A percentile compares a stretch with the other conserved stretches of the same genome.
phyloP scores from a whole-genome alignment of 179 eudicot species.

The Vitellaria paradoxa region DNA sequence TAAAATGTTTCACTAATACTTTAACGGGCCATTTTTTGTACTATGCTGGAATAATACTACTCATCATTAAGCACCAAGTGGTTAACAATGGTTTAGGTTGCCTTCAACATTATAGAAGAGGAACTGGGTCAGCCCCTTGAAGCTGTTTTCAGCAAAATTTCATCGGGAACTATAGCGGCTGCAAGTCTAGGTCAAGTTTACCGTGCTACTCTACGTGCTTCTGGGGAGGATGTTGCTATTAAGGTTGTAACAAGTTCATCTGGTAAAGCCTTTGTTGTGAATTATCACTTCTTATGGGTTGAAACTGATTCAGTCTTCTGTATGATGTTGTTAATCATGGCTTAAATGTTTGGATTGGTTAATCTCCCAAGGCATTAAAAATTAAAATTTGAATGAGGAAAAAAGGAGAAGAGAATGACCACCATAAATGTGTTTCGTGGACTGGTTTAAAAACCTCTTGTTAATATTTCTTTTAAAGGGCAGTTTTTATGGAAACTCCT shows the following conservation, averaged over 20 bases:
- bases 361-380: not conserved
- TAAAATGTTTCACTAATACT: conserved; percentile 10
- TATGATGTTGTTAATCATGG: conserved; percentile 2
- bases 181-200: conserved; percentile 99
- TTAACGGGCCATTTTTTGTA: conserved; percentile 10
- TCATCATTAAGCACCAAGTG: conserved; percentile 19
- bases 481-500: not conserved
- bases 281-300: not conserved
- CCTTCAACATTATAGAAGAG: conserved; percentile 92
- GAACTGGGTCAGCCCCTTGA: conserved; percentile 96
- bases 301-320: not conserved
- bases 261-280: conserved; percentile 20
- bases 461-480: not conserved
- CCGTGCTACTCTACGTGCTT: conserved; percentile 84
- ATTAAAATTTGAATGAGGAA: not conserved
- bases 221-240: conserved; percentile 96
- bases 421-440: not conserved
- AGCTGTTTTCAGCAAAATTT: conserved; percentile 89
- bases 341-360: not conserved
- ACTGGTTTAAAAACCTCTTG: not conserved
- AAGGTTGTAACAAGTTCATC: conserved; percentile 56
- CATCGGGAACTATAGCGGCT: conserved; percentile 91
- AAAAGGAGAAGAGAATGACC: not conserved
- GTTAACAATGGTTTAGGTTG: conserved; percentile 60
- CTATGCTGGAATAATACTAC: conserved; percentile 14